Conservation (phyloP, 2,329 filamentous ascomycete genomes). For the Setomelanomma holmii region DNA sequence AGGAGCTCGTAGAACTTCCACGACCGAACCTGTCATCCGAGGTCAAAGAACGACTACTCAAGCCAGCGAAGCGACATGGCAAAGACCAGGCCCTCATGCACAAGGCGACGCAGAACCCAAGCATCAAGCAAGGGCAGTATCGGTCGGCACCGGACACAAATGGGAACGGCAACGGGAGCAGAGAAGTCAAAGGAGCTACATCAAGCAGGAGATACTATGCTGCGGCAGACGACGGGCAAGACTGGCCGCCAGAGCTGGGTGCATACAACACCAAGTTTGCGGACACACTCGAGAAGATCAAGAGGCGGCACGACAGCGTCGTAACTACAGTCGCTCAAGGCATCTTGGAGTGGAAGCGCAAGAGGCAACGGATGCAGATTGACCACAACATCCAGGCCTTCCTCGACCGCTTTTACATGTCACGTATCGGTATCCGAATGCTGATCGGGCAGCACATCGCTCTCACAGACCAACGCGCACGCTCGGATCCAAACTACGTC, state of each 20-base stretch:
- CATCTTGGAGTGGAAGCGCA: slow-evolving; percentile 97
- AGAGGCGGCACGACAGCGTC: slow-evolving; percentile 93
- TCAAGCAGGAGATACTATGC: slow-evolving; percentile 80
- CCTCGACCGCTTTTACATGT: slow-evolving; percentile 99
- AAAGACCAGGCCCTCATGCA: slow-evolving; percentile 73
- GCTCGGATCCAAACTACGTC: slow-evolving; percentile 91
- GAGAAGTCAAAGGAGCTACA: slow-evolving; percentile 55
- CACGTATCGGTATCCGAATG: slow-evolving; percentile 98
- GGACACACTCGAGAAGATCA: slow-evolving; percentile 89
- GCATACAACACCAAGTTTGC: slow-evolving; percentile 94
- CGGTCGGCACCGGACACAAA: slow-evolving; percentile 61
- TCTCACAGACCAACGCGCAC: slow-evolving; percentile 88
- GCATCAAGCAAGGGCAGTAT: slow-evolving; percentile 84
- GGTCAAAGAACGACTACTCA: slow-evolving; percentile 79
- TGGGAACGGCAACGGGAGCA: slow-evolving; percentile 56
- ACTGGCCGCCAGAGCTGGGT: slow-evolving; percentile 93
- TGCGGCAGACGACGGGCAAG: slow-evolving; percentile 82
- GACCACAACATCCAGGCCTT: slow-evolving; percentile 97
- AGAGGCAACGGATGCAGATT: slow-evolving; percentile 95
- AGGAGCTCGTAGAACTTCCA: slow-evolving; percentile 91
- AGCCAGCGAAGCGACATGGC: slow-evolving; percentile 65
- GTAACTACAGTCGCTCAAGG: slow-evolving; percentile 98
- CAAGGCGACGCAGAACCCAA: slow-evolving; percentile 88
- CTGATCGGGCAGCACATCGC: slow-evolving; percentile 98
- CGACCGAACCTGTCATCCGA: slow-evolving; percentile 78